phyloP scores from a whole-genome alignment of 2,329 filamentous ascomycete genomes.

The Ophiognomonia clavigignenti-juglandacearum region DNA sequence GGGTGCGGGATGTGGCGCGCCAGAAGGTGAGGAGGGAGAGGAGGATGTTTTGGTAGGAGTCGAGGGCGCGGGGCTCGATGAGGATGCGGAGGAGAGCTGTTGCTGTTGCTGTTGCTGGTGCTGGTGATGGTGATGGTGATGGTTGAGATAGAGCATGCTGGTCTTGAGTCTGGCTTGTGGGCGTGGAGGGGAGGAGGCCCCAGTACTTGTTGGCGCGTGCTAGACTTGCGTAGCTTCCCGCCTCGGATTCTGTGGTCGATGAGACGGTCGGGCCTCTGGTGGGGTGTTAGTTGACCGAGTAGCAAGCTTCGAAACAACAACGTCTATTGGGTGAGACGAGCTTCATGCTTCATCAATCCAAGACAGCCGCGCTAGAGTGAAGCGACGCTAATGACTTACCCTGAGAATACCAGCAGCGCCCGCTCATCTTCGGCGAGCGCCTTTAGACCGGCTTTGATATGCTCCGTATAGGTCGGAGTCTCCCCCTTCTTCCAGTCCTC shows the following conservation, averaged over 20 bases:
- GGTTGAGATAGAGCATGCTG: neutral
- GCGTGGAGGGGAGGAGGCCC: slow-evolving; percentile 25
- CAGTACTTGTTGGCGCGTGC: slow-evolving; percentile 44
- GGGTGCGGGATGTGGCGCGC: slow-evolving; percentile 31
- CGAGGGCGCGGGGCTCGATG: slow-evolving; percentile 68
- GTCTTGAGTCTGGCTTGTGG: too few species aligned
- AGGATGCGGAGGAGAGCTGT: slow-evolving; percentile 37
- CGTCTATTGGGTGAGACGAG: too few species aligned
- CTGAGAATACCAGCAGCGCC: slow-evolving; percentile 65
- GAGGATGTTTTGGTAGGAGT: slow-evolving; percentile 81
- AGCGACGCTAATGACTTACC: slow-evolving; percentile 37
- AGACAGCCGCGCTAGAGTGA: neutral
- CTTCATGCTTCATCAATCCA: neutral
- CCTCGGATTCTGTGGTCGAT: slow-evolving; percentile 54
- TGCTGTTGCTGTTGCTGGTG: neutral
- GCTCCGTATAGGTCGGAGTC: slow-evolving; percentile 72
- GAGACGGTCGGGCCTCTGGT: slow-evolving; percentile 59
- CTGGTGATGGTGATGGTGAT: neutral
- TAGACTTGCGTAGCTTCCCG: slow-evolving; percentile 56
- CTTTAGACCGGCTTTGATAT: slow-evolving; percentile 62
- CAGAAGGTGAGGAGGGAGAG: slow-evolving; percentile 62
- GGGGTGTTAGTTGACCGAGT: neutral
- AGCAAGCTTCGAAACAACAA: too few species aligned
- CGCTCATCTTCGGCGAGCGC: slow-evolving; percentile 40
- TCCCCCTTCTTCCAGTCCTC: slow-evolving; percentile 74